Evolutionary conservation across 2,329 filamentous ascomycete species (phyloP), one percentile per base, ranked within the genome.

Genomic region (Lecanicillium sp.): DNA sequence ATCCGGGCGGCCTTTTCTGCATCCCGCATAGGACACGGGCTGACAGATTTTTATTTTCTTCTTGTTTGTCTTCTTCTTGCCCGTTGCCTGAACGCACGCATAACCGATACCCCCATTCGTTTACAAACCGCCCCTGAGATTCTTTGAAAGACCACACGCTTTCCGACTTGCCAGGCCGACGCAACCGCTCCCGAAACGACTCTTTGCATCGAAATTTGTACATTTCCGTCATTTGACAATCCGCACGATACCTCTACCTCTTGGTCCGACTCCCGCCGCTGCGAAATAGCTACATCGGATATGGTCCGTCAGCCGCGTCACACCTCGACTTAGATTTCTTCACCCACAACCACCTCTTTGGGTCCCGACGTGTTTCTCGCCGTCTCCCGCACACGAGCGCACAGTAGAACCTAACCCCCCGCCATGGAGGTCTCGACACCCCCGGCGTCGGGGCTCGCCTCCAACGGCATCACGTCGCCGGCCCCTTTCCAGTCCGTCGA

Each of bases 401-500:
- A n/a, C n/a, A n/a, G n/a, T n/a, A n/a, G n/a, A 27, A 11, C 6
- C 9, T 40, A 47, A 48, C 42, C 42, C 30, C 52, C 53, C 61
- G 67, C 52, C 61, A 80, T 80, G 77, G 77, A 80, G 65, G 71
- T 77, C 55, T 70, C 70, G 48, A 68, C 75, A 50, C 64, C 73
- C 49, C 61, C 69, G 57, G 61, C 63, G 53, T 66, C 69, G 59
- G 66, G 65, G 53, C 58, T 71, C 51, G 64, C 67, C 52, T 54
- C 71, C 50, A 78, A 78, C 61, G 75, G 74, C 58, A 66, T 72
- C 43, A 52, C 64, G 35, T 53, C 66, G 37, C 54, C 62, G 46
- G 57, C 75, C 48, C 58, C 74, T 39, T 78, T 81, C 55, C 70
- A 72, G 50, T 70, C 73, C 52, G 70, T 87, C 62, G 86, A 90